Percentiles rank a stretch among this genome's conserved stretches.
phyloP scores from a whole-genome alignment of 148 eudicot species.

The Suaeda aralocaspica region DNA sequence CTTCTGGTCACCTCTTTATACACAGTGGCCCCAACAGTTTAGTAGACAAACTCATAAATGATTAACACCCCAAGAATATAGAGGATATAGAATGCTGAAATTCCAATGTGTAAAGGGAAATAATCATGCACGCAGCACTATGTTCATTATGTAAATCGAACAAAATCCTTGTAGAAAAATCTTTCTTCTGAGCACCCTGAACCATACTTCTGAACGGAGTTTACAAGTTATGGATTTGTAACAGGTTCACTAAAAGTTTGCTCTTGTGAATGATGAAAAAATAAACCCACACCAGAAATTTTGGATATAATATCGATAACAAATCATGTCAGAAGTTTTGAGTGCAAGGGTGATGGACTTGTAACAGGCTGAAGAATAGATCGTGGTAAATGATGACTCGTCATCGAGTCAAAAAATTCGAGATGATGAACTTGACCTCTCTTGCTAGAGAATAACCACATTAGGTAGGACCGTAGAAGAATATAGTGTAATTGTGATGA shows the following conservation, averaged over 20 bases:
- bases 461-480: constrained; percentile 23
- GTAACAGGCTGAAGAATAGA: constrained; percentile 39
- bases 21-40: neutral
- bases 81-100: neutral
- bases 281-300: constrained; percentile 10
- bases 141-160: too few relatives aligned
- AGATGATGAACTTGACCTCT: constrained; percentile 24
- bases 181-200: constrained; percentile 8
- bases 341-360: constrained; percentile 19
- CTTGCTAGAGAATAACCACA: constrained; percentile 37
- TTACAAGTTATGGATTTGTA: neutral
- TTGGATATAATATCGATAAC: constrained; percentile 7
- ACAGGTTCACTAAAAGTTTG: neutral
- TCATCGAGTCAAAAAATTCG: constrained; percentile 31
- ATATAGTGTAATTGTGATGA: neutral
- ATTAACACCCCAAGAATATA: neutral
- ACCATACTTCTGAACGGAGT: neutral
- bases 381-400: constrained; percentile 23
- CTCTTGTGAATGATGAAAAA: constrained; percentile 12
- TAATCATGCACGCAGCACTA: neutral
- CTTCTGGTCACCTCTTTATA: neutral
- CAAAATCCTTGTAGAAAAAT: too few relatives aligned
- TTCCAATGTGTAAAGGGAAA: neutral
- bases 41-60: neutral
- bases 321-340: neutral